Conservation (phyloP, 1,284 basidiomycete species). For the Tremellales sp. region DNA sequence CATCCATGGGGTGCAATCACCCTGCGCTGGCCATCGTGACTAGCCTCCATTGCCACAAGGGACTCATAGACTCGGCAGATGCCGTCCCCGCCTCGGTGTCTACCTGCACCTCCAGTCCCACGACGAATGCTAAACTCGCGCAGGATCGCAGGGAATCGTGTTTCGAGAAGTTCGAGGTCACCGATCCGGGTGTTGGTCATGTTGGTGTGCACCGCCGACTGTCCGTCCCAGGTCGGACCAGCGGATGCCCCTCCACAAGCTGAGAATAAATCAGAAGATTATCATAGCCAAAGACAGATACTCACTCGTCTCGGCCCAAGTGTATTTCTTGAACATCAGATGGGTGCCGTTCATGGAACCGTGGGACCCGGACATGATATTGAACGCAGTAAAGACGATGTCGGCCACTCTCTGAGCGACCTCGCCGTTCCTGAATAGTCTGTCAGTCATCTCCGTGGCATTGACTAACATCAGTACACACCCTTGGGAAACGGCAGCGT, state of each 20-base stretch:
- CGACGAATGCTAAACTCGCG: constrained; percentile 72
- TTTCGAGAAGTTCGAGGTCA: constrained; percentile 82
- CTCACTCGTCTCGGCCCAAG: constrained; percentile 7
- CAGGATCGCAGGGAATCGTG: constrained; percentile 77
- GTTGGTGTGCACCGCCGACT: constrained; percentile 77
- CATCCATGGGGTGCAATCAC: constrained; percentile 83
- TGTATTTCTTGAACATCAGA: constrained; percentile 1
- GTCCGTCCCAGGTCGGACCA: constrained; percentile 80
- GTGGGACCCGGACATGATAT: background rate
- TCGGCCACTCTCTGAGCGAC: constrained; percentile 2
- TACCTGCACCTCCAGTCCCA: constrained; percentile 68
- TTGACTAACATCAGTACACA: background rate
- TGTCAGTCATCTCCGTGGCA: background rate
- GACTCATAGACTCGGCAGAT: constrained; percentile 80
- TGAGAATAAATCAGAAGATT: background rate
- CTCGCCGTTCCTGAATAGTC: constrained; percentile 1
- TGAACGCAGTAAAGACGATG: background rate
- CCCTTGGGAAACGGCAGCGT: constrained; percentile 66
- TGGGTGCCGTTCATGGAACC: background rate
- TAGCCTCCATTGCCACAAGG: constrained; percentile 67
- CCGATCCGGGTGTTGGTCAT: constrained; percentile 87
- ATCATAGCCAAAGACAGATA: background rate
- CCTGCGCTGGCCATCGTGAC: constrained; percentile 57
- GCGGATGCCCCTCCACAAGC: constrained; percentile 73
- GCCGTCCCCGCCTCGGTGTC: constrained; percentile 75